These are phyloP conservation scores for Glebionis coronaria DNA, from an alignment of 129 eudicot species.

Conservation along the genomic window DNA sequence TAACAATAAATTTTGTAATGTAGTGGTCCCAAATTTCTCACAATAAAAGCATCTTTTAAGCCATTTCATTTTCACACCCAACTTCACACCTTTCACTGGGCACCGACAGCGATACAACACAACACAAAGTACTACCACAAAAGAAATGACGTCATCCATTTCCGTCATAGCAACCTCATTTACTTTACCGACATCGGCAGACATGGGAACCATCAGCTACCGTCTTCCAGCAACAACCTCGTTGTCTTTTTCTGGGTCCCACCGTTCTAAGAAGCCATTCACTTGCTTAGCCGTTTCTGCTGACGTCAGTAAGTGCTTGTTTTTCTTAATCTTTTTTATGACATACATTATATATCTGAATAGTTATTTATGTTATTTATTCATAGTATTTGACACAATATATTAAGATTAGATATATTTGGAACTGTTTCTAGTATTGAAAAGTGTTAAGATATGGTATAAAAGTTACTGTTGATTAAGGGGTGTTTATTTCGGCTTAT, in stretches of 20 bases:
- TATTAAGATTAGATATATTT: no score
- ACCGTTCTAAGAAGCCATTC: constrained; percentile 42
- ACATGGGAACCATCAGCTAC: constrained; percentile 39
- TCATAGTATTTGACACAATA: no score
- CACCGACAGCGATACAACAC: background rate
- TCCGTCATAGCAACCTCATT: constrained; percentile 46
- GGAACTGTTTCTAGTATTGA: no score
- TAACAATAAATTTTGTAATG: no score
- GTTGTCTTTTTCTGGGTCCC: constrained; percentile 13
- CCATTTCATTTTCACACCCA: background rate
- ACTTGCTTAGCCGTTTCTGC: constrained; percentile 61
- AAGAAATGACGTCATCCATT: constrained; percentile 51
- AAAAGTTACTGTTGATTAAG: no score
- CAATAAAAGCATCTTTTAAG: no score
- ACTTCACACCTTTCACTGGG: background rate
- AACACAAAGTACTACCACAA: background rate
- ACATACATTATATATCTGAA: background rate
- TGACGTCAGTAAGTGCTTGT: constrained; percentile 36
- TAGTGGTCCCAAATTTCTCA: no score
- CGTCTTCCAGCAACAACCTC: constrained; percentile 40
- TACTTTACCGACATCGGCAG: constrained; percentile 45
- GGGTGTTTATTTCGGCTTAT: no score
- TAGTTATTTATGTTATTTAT: no score
- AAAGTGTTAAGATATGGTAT: no score
- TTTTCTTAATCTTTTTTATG: background rate